phyloP scores from a whole-genome alignment of 768 basidiomycete genomes.

The Auriculariales sp. region DNA sequence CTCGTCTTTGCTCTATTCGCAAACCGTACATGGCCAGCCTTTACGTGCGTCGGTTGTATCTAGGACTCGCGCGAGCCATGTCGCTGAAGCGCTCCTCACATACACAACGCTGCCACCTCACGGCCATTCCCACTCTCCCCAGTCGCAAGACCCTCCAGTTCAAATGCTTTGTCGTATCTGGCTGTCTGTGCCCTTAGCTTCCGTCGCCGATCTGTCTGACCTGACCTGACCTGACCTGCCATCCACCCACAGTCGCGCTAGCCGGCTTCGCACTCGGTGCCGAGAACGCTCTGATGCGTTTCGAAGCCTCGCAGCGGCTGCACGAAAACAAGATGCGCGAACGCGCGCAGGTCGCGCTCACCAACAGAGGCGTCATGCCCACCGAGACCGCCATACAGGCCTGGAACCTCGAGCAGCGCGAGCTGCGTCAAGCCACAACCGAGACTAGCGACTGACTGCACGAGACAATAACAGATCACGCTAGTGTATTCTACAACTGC shows the following conservation, averaged over 20 bases:
- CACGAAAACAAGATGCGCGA: background rate
- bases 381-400: background rate
- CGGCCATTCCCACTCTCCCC: background rate
- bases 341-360: background rate
- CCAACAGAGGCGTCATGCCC: background rate
- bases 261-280: background rate
- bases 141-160: background rate
- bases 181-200: background rate
- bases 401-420: background rate
- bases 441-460: background rate
- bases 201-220: background rate
- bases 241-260: background rate
- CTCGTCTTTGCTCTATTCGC: constrained; percentile 45
- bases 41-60: constrained; percentile 36
- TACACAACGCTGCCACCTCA: background rate
- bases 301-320: background rate
- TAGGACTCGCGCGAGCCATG: background rate
- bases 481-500: too few relatives aligned
- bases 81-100: background rate
- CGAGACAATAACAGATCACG: too few relatives aligned
- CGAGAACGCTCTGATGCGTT: background rate
- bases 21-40: constrained; percentile 59
- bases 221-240: background rate
- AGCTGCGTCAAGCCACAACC: background rate
- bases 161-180: background rate